A percentile compares a stretch with the other conserved stretches of the same genome.
phyloP scores from a whole-genome alignment of 2,329 filamentous ascomycete species.

The Magnaporthiopsis incrustans region DNA sequence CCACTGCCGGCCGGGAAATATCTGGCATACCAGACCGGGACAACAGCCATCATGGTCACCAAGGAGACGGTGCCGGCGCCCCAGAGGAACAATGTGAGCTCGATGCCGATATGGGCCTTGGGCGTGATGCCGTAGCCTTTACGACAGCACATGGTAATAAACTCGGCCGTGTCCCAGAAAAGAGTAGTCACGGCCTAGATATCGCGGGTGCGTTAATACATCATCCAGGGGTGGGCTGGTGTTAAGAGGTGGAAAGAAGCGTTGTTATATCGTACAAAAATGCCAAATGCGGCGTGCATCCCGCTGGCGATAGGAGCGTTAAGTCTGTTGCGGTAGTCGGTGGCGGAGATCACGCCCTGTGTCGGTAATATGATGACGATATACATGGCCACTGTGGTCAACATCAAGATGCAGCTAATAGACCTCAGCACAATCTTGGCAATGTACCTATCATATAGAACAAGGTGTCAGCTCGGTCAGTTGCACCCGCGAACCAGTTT shows the following conservation, averaged over 20 bases:
- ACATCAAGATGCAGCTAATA: background rate
- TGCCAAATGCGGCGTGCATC: background rate
- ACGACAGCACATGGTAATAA: constrained; percentile 17
- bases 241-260: too few relatives aligned
- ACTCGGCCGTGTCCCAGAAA: constrained; percentile 19
- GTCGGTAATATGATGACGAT: background rate
- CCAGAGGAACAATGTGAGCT: constrained; percentile 16
- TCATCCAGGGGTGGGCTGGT: too few relatives aligned
- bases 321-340: background rate
- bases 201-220: background rate
- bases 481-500: too few relatives aligned
- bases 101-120: constrained; percentile 19
- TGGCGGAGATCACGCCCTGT: background rate
- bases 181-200: constrained; percentile 1
- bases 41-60: background rate
- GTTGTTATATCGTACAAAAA: background rate
- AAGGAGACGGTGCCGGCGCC: constrained; percentile 1
- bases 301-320: background rate
- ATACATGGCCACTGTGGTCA: background rate
- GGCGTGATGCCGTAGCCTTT: constrained; percentile 18
- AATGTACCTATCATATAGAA: constrained; percentile 7
- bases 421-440: constrained; percentile 17
- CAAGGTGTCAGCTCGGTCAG: background rate
- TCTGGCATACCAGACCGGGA: background rate
- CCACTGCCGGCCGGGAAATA: background rate